Base-by-base conservation (phyloP, 2,329 filamentous ascomycete species). In the Microsporum canis region DNA sequence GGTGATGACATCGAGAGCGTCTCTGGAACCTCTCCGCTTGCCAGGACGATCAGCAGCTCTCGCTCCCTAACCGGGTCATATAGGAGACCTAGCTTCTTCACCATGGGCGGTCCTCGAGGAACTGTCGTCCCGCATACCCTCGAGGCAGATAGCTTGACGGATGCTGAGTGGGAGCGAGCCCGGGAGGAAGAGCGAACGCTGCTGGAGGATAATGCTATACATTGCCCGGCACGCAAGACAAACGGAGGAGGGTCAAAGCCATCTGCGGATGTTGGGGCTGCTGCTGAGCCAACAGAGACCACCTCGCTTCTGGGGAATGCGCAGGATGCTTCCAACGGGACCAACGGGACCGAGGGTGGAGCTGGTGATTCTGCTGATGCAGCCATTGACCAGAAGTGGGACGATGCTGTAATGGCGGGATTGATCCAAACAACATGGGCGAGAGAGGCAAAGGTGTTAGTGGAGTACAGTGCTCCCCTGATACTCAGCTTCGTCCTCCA, bases 361-460 rank as follows among this genome's bases (percentile, higher is more conserved):
- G 76, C 78, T 43, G 77, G 77, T 61, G 78, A 75, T 38, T 17
- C 38, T 17, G 56, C 10, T 45, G 60, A 58, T 3, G 82, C 84
- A 53, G 78, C 82, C 58, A 78, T 91, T 58, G 83, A 87, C 66
- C 81, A 84, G 68, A 87, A 89, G 70, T 95, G 90, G 90, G 87
- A 92, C 64, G 88, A 91, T 64, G 92, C 91, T 0, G 88, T 96
- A 8, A 82, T 84, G 0, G 83, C 87, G 0, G 90, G 91, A 8
- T 82, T 85, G 69, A 91, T 97, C 65, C 86, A 87, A 59, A 96
- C 91, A 3, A 95, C 90, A 3, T 97, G 91, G 91, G 86, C 88
- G 73, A 84, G 91, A 64, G 92, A 97, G 78, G 80, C 88, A 47
- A 91, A 91, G 76, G 91, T 91, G 0, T 80, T 97, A 45, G 77